A percentile compares a stretch with the other conserved stretches of the same genome.
Evolutionary conservation across 169 alveolate genomes (phyloP).

Genomic region (Eimeria tenella): DNA sequence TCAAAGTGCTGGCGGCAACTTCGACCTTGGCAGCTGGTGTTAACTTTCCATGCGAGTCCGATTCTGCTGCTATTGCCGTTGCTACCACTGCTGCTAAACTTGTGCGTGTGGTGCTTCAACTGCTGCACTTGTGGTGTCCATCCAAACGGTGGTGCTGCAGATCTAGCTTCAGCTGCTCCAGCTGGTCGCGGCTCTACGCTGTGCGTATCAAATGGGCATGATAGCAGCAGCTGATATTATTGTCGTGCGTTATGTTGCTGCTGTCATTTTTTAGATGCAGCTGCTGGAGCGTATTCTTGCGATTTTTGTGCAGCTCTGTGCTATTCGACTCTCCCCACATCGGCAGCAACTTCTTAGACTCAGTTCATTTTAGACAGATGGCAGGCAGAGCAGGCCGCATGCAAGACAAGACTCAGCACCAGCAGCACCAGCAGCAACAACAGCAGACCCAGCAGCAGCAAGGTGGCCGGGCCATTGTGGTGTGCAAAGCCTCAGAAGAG

Average conservation of each 20-base stretch:
- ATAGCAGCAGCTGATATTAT: not conserved
- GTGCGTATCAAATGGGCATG: too few species aligned
- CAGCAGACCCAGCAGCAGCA: not conserved
- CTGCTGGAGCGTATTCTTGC: too few species aligned
- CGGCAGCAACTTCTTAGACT: conserved; percentile 81
- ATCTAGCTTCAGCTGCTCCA: too few species aligned
- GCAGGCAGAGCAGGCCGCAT: conserved; percentile 86
- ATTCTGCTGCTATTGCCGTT: conserved; percentile 87
- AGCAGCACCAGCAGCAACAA: not conserved
- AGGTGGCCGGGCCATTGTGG: conserved; percentile 20
- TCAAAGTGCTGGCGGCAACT: conserved; percentile 85
- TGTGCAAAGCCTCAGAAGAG: conserved; percentile 21
- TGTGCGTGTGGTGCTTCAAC: too few species aligned
- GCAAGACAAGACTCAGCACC: conserved; percentile 85
- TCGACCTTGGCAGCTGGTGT: conserved; percentile 92
- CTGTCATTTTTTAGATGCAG: not conserved
- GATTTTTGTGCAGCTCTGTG: conserved; percentile 72
- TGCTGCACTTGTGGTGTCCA: too few species aligned
- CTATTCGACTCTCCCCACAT: conserved; percentile 82
- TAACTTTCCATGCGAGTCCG: conserved; percentile 87
- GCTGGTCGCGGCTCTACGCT: too few species aligned
- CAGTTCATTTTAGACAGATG: conserved; percentile 86
- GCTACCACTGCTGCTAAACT: not conserved
- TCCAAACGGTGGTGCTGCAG: too few species aligned
- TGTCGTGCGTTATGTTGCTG: not conserved